phyloP scores from a whole-genome alignment of 2,329 filamentous ascomycete species.

The Nectriaceae sp. region DNA sequence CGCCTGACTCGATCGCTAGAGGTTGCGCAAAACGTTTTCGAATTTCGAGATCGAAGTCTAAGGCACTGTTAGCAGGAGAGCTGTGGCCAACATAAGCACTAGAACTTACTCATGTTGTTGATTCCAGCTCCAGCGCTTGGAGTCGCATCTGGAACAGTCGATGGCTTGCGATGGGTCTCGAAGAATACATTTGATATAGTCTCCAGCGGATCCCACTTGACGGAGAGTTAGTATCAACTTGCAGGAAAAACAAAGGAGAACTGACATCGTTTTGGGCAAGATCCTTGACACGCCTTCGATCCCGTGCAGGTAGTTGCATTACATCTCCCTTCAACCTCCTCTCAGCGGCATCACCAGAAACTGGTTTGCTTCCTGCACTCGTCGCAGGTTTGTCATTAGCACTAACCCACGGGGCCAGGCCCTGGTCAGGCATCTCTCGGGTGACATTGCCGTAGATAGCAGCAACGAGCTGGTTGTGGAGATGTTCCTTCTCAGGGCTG shows the following conservation, averaged over 20 bases:
- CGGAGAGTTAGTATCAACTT: slow-evolving; percentile 18
- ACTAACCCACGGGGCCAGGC: slow-evolving; percentile 70
- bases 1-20: slow-evolving; percentile 66
- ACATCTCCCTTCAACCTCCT: slow-evolving; percentile 67
- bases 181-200: slow-evolving; percentile 53
- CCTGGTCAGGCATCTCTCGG: slow-evolving; percentile 67
- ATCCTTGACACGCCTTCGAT: slow-evolving; percentile 68
- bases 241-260: slow-evolving; percentile 10
- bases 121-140: slow-evolving; percentile 69
- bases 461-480: slow-evolving; percentile 69
- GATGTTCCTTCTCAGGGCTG: slow-evolving; percentile 60
- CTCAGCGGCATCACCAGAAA: slow-evolving; percentile 66
- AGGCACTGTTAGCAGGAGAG: slow-evolving; percentile 18
- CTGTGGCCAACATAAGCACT: too few species aligned
- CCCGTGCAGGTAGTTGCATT: slow-evolving; percentile 68
- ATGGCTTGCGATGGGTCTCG: slow-evolving; percentile 49
- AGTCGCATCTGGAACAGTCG: slow-evolving; percentile 60
- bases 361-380: slow-evolving; percentile 59
- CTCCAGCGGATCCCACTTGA: slow-evolving; percentile 57
- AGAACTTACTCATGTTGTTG: slow-evolving; percentile 73
- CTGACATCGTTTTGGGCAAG: slow-evolving; percentile 62
- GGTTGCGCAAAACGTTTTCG: slow-evolving; percentile 66
- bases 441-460: slow-evolving; percentile 71
- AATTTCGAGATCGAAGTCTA: slow-evolving; percentile 68
- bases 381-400: slow-evolving; percentile 67